Percentiles rank a stretch among this genome's conserved stretches.
phyloP scores from a whole-genome alignment of 2,329 filamentous ascomycete species.

The Paecilomyces niveus region DNA sequence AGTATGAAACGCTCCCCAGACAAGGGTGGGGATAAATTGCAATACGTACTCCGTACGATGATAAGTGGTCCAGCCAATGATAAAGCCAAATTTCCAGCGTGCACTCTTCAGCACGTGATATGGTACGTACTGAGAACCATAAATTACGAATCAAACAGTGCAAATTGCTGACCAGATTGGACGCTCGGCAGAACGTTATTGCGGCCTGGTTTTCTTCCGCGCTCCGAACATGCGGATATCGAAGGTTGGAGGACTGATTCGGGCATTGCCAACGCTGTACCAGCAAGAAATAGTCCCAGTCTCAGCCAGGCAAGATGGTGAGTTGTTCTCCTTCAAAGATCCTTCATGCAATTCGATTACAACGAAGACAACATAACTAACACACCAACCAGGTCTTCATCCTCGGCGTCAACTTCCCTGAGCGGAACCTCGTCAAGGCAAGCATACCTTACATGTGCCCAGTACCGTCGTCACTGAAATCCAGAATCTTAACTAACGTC shows the following conservation, averaged over 20 bases:
- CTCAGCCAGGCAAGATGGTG: slow-evolving; percentile 24
- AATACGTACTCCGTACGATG: neutral
- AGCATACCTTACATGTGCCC: slow-evolving; percentile 14
- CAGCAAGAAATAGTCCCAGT: neutral
- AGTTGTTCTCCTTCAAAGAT: neutral
- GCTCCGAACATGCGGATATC: slow-evolving; percentile 8
- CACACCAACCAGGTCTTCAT: slow-evolving; percentile 67
- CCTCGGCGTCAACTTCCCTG: slow-evolving; percentile 77
- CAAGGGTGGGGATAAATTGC: slow-evolving; percentile 4
- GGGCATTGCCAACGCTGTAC: slow-evolving; percentile 3
- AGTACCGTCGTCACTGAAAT: slow-evolving; percentile 6
- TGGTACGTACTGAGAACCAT: neutral
- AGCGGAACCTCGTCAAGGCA: slow-evolving; percentile 77
- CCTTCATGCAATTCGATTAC: neutral
- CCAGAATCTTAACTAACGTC: neutral
- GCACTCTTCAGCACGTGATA: neutral
- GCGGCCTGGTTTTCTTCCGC: slow-evolving; percentile 24
- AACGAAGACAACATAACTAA: neutral
- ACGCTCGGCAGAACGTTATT: slow-evolving; percentile 27
- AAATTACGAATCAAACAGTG: neutral
- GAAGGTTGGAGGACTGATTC: neutral
- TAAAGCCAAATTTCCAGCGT: neutral
- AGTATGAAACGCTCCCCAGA: neutral
- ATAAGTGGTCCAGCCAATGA: neutral
- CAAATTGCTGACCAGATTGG: neutral